Base-by-base conservation (phyloP, 345 rosid genomes). In the Moricandia moricandioides region DNA sequence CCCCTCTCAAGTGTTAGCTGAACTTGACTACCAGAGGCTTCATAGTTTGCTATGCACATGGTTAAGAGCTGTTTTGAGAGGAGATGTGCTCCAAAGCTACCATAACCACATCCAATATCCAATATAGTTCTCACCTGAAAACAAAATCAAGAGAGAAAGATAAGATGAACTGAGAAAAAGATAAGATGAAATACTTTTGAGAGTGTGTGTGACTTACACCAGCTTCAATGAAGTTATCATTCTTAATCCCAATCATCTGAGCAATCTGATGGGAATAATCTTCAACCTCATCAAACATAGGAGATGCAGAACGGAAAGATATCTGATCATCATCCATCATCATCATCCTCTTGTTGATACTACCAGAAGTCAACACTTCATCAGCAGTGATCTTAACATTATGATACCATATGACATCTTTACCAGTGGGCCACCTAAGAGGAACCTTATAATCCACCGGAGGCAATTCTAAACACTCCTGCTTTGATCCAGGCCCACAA, bases 51-150 rank as follows among this genome's bases (percentile, higher is more conserved):
- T 52, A 96, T 85, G 87, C 99, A 96, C 96, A 96, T 86, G 5
- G 99, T 91, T 74, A 96, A 78, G 40, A 96, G 84, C 62, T 87
- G 89, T 60, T 87, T 89, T 5, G 96, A 88, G 29, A 84, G 83
- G 49, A 92, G 89, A 85, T 92, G 99, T 21, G 99, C 99, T 47
- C 99, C 99, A 80, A 91, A 96, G 88, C 99, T 96, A 68, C 99
- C 98, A 69, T 91, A 96, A 78, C 99, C 99, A 77, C 99, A 96
- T 71, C 98, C 99, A 78, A 96, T 87, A 80, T 96, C 99, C 86
- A 96, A 85, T 55, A 96, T 85, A 64, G 95, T 91, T 81, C 99
- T 87, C 54, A 96, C 88, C 98, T 96, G 91, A 82, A 83, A 82
- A 45, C 13, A n/a, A 43, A 43, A 43, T 0, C 9, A 37, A 37